Conservation (phyloP, 306 rosid genomes). For the Vigna reflexopilosa region DNA sequence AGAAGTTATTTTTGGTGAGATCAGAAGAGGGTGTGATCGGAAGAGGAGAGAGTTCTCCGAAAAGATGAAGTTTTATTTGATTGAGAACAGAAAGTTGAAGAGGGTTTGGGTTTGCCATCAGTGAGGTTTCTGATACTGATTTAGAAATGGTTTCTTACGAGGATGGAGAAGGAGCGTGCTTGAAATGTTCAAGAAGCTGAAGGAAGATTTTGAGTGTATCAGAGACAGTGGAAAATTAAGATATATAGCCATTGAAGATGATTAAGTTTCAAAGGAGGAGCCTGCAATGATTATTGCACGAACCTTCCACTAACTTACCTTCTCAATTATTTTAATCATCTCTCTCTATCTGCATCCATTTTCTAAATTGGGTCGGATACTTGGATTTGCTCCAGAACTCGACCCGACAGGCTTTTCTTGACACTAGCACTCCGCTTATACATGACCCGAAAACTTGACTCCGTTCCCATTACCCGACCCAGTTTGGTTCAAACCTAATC, state of each 20-base stretch:
- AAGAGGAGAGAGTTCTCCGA: conserved; percentile 69
- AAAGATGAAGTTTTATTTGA: conserved; percentile 64
- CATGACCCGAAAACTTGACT: neutral
- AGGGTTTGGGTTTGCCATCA: conserved; percentile 50
- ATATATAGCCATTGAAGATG: neutral
- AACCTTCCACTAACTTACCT: conserved; percentile 41
- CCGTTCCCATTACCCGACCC: neutral
- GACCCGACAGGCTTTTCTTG: no score
- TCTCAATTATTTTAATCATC: neutral
- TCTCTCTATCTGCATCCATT: neutral
- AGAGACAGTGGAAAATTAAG: conserved; percentile 18
- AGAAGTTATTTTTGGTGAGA: neutral
- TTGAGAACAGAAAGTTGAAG: conserved; percentile 51
- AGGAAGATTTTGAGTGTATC: conserved; percentile 39
- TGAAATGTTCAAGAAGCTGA: neutral
- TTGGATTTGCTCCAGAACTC: neutral
- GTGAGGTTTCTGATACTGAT: neutral
- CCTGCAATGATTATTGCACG: conserved; percentile 23
- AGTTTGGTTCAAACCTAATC: neutral
- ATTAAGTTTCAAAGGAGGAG: neutral
- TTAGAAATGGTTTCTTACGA: no score
- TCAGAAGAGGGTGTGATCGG: conserved; percentile 35
- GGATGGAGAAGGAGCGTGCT: neutral
- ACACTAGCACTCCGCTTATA: no score
- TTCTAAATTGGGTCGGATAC: no score